phyloP scores from a whole-genome alignment of 2,329 filamentous ascomycete species.

The Dactylella cylindrospora region DNA sequence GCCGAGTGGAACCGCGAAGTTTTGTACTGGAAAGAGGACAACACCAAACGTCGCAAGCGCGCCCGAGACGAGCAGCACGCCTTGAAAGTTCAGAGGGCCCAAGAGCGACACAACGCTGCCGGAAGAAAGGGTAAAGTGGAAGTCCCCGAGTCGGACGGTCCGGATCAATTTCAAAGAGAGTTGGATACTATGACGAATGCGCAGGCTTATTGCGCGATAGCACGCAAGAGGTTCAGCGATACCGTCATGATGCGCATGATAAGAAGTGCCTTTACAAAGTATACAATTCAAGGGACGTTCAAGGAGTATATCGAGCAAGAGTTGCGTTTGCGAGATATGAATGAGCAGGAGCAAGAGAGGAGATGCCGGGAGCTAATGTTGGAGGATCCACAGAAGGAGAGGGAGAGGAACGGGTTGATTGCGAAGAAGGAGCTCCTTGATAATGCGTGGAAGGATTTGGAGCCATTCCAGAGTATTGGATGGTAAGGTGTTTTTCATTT shows the following conservation, averaged over 20 bases:
- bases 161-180: conserved; percentile 46
- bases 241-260: conserved; percentile 48
- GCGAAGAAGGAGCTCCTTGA: conserved; percentile 44
- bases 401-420: conserved; percentile 42
- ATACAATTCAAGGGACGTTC: conserved; percentile 31
- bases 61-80: conserved; percentile 18
- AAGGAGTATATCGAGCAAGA: conserved; percentile 51
- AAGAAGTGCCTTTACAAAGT: conserved; percentile 26
- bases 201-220: conserved; percentile 46
- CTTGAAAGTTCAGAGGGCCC: conserved; percentile 13
- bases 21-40: conserved; percentile 20
- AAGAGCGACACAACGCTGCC: conserved; percentile 21
- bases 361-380: conserved; percentile 46
- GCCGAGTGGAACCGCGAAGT: conserved; percentile 29
- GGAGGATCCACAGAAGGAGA: conserved; percentile 48
- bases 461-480: conserved; percentile 26
- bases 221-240: conserved; percentile 47
- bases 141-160: conserved; percentile 7
- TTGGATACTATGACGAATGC: conserved; percentile 46
- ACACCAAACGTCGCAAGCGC: conserved; percentile 18
- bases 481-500: background rate
- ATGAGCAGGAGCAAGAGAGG: conserved; percentile 50
- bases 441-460: conserved; percentile 47
- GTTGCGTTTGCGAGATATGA: conserved; percentile 53
- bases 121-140: conserved; percentile 38